Base-by-base conservation (phyloP, 2,329 filamentous ascomycete genomes). In the Coniochaeta hoffmannii region DNA sequence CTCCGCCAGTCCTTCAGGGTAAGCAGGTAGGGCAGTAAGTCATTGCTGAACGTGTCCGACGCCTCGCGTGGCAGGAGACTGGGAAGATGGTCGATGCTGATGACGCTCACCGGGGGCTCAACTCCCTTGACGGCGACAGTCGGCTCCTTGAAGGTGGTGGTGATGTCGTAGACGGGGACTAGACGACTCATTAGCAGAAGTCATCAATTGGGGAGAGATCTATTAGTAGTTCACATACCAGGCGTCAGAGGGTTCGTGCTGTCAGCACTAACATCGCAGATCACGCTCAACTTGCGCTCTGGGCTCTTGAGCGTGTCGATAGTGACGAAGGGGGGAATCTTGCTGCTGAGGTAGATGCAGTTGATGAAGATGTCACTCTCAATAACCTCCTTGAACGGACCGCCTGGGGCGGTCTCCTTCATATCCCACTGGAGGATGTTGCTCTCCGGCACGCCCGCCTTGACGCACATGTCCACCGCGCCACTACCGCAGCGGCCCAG, bases 141-240 rank as follows among this genome's bases (percentile, higher is more conserved):
- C n/a, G 92, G 93, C 68, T 89, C 85, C 68, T 85, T 83, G 68
- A 97, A 97, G 22, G 90, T 94, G 50, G 89, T 96, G 71, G 89
- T 89, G 68, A 88, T 83, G 62, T 80, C 79, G 77, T 96, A 96
- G 67, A 96, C 86, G 24, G 91, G 91, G 55, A 92, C 83, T 61
- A 65, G 19, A 34, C 38, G 53, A 4, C 15, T 3, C 4, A n/a
- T 50, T 24, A 50, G 26, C 11, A 50, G 32, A 32, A 17, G 4
- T 17, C 7, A 6, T 17, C 11, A n/a, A 3, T 9, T 12, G 17
- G n/a, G 8, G 24, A 63, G 51, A 56, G 63, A 34, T 60, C 61
- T 19, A 32, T 5, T 2, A 22, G 24, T 8, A n/a, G 10, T 15
- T 6, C 6, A 57, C 60, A 60, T 46, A 65, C 66, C 61, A 54